Evolutionary conservation across 805 yeast species (phyloP).

Genomic region (Danielia reshetovae): DNA sequence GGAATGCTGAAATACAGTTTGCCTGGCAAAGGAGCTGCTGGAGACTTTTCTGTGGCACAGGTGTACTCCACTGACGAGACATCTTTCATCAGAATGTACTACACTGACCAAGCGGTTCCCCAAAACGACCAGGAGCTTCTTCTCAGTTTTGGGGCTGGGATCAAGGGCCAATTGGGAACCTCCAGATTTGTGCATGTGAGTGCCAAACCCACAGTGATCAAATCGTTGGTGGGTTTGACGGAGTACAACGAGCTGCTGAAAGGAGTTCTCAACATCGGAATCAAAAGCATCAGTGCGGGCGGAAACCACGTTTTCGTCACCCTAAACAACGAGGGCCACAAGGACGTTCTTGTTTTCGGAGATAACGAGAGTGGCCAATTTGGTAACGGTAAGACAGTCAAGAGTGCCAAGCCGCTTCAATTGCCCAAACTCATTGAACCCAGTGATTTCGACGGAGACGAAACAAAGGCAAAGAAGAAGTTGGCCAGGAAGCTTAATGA

Average conservation of each 20-base stretch:
- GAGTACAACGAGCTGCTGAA: slow-evolving; percentile 13
- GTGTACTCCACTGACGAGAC: slow-evolving; percentile 73
- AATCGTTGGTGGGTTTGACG: slow-evolving; percentile 13
- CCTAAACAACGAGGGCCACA: slow-evolving; percentile 43
- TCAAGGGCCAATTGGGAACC: slow-evolving; percentile 81
- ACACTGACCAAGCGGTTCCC: slow-evolving; percentile 16
- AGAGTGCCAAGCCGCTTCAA: slow-evolving; percentile 49
- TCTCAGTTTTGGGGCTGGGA: slow-evolving; percentile 78
- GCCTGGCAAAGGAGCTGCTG: slow-evolving; percentile 8
- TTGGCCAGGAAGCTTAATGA: slow-evolving; percentile 28
- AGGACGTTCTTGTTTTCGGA: slow-evolving; percentile 78
- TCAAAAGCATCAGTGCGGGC: slow-evolving; percentile 54
- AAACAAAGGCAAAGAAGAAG: slow-evolving; percentile 15
- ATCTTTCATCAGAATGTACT: slow-evolving; percentile 26
- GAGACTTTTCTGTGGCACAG: slow-evolving; percentile 30
- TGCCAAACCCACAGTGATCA: slow-evolving; percentile 57
- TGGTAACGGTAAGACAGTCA: slow-evolving; percentile 74
- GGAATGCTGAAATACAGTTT: slow-evolving; percentile 10
- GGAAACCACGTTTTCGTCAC: slow-evolving; percentile 61
- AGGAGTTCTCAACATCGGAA: slow-evolving; percentile 8
- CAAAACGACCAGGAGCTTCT: slow-evolving; percentile 22
- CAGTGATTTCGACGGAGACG: slow-evolving; percentile 20
- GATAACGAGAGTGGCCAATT: slow-evolving; percentile 78
- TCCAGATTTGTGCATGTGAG: slow-evolving; percentile 74
- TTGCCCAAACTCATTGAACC: slow-evolving; percentile 63